These are phyloP conservation scores for Davidsoniella neocaledoniae DNA, from an alignment of 2,329 filamentous ascomycete species.

Conservation along the genomic window DNA sequence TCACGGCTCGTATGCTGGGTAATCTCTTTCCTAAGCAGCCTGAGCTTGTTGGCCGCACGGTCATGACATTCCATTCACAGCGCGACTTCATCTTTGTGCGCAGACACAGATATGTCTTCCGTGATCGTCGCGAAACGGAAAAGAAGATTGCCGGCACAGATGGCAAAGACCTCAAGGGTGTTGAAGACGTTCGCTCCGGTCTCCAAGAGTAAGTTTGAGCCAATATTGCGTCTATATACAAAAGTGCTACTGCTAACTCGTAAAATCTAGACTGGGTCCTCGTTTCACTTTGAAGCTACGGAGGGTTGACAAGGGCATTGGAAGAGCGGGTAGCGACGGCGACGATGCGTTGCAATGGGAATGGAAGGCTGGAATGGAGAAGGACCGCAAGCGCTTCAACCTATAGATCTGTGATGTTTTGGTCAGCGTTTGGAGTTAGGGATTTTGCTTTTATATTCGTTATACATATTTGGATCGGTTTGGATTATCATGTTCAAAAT, in stretches of 20 bases:
- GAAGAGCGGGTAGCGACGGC: slow-evolving; percentile 48
- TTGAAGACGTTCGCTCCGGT: slow-evolving; percentile 70
- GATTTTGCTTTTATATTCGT: slow-evolving; percentile 1
- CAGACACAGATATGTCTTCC: slow-evolving; percentile 79
- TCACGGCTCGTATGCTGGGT: slow-evolving; percentile 69
- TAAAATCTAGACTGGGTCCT: slow-evolving; percentile 37
- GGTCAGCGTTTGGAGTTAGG: slow-evolving; percentile 9
- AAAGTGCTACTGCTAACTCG: not conserved
- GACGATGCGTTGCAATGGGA: slow-evolving; percentile 76
- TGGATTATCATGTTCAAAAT: not conserved
- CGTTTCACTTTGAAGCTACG: slow-evolving; percentile 63
- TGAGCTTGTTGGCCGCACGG: slow-evolving; percentile 71
- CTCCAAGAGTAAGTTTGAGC: slow-evolving; percentile 49
- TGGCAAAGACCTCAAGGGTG: slow-evolving; percentile 68
- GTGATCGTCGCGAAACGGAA: slow-evolving; percentile 73
- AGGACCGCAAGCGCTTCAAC: slow-evolving; percentile 83
- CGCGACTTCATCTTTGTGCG: slow-evolving; percentile 92
- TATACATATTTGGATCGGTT: not conserved
- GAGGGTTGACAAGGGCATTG: slow-evolving; percentile 79
- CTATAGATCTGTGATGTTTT: slow-evolving; percentile 33
- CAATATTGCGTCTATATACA: not conserved
- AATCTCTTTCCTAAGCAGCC: slow-evolving; percentile 50
- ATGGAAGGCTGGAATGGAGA: slow-evolving; percentile 94
- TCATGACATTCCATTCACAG: slow-evolving; percentile 86
- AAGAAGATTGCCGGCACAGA: slow-evolving; percentile 71